Evolutionary conservation across 2,329 filamentous ascomycete species (phyloP), one percentile per base, ranked within the genome.

Genomic region (Apiospora rasikravindrae): DNA sequence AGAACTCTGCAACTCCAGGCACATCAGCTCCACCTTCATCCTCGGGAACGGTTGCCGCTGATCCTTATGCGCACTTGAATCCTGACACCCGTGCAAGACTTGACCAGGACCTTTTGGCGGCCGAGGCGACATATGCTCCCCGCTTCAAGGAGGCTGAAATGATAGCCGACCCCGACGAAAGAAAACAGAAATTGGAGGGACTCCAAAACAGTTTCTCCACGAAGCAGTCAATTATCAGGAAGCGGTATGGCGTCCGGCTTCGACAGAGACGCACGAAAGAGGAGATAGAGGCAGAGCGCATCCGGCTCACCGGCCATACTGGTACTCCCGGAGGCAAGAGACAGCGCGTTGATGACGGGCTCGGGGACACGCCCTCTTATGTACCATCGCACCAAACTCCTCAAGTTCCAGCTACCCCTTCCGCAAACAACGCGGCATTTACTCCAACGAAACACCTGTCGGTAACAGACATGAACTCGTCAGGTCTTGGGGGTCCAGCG

Each of bases 201-300:
- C 75, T 89, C 1, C 85, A 85, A 53, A 90, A 89, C 74, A 84
- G 84, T 3, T 88, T 87, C 75, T 86, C 86, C 61, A 89, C 87
- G 3, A 88, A 88, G 71, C 87, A 89, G 77, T 89, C 86, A 70
- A 83, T 83, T n/a, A 86, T 88, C 3, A 84, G 88, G 16, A 90
- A 88, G 77, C 89, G 85, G 73, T 90, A 86, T 73, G 88, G 88
- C n/a, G 87, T 90, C 44, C 83, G 84, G 1, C 82, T 90, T 19
- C 84, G 87, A 0, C 83, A 85, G 74, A 81, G 87, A 16, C 85
- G 88, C 0, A 84, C 84, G 2, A 84, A 78, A 73, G 82, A 81
- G 0, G 85, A 87, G 72, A 85, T 88, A 22, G 81, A 85, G 2
- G 82, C 83, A 0, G 83, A 85, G 72, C 79, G 77, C 11, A 81